These are phyloP conservation scores for Tuber umbilicatum DNA, from an alignment of 495 filamentous ascomycete species.

Conservation along the genomic window DNA sequence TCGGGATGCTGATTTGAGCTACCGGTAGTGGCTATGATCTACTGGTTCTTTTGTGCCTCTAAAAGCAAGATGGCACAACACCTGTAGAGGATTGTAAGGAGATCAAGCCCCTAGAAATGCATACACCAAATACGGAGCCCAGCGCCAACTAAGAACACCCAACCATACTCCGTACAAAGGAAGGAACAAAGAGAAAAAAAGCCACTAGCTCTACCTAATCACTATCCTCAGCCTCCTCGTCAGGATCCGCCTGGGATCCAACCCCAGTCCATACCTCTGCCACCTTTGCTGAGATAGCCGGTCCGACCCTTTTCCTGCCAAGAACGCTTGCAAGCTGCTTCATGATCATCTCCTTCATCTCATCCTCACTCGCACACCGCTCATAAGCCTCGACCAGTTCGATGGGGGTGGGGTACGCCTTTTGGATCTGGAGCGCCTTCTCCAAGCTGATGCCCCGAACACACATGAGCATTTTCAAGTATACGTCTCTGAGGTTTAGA, in stretches of 20 bases:
- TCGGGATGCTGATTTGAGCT: neutral
- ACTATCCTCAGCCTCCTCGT: conserved; percentile 13
- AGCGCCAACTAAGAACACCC: neutral
- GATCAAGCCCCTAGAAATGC: neutral
- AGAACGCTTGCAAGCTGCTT: conserved; percentile 53
- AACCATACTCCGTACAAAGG: neutral
- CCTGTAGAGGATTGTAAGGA: neutral
- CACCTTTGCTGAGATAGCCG: conserved; percentile 59
- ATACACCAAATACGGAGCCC: neutral
- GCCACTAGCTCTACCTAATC: neutral
- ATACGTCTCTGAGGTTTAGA: conserved; percentile 67
- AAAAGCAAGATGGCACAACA: neutral
- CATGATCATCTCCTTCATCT: conserved; percentile 48
- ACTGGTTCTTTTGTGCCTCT: neutral
- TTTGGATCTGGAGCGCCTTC: conserved; percentile 75
- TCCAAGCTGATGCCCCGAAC: conserved; percentile 69
- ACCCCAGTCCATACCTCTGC: conserved; percentile 64
- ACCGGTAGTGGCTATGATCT: neutral
- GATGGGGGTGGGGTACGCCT: conserved; percentile 64
- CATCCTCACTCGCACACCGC: conserved; percentile 46
- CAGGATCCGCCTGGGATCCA: conserved; percentile 11
- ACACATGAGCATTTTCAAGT: conserved; percentile 83
- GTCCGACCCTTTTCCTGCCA: conserved; percentile 62
- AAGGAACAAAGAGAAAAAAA: neutral
- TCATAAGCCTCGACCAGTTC: conserved; percentile 64